Base-by-base conservation (phyloP, 1,139 yeast genomes). In the Geotrichum siamense region DNA sequence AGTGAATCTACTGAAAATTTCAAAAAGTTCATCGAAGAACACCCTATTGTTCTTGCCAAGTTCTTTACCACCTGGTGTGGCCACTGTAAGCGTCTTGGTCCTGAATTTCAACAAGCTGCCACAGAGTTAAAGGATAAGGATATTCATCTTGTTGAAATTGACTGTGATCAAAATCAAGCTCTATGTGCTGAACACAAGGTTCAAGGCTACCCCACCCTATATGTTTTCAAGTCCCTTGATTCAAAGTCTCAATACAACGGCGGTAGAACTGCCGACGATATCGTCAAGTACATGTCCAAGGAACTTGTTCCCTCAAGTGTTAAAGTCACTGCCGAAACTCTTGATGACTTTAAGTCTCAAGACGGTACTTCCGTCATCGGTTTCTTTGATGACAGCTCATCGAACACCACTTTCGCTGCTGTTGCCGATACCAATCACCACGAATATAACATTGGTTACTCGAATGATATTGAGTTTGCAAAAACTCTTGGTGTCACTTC, bases 11-110 rank as follows among this genome's bases (percentile, higher is more conserved):
- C 72, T 38, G 57, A 56, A 26, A 53, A 51, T 39, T 91, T 84
- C 64, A 75, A 76, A 51, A 65, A 72, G 20, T 86, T 83, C 64
- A 67, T 91, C 51, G 68, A 69, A 38, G 77, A 74, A 46, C 82
- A 87, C 67, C 82, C 89, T 26, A 72, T 89, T 56, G 94, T 87
- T 21, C 72, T 91, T 55, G 91, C 95, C 31, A 97, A 91, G 71
- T 91, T 91, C 71, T 91, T 79, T 64, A 98, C 98, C 25, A 97
- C 98, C 61, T 91, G 98, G 98, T 91, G 98, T 48, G 98, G 98
- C 19, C 96, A 91, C 70, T 91, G 98, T 74, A 87, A 91, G 74
- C 78, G 78, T 49, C 74, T 91, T 55, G 97, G 91, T 19, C 98
- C 98, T 43, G 91, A 91, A 66, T 89, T 76, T 62, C 76, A 82